Evolutionary conservation across 164 flowering plant species (phyloP).

Genomic region (Umbellularia californica): DNA sequence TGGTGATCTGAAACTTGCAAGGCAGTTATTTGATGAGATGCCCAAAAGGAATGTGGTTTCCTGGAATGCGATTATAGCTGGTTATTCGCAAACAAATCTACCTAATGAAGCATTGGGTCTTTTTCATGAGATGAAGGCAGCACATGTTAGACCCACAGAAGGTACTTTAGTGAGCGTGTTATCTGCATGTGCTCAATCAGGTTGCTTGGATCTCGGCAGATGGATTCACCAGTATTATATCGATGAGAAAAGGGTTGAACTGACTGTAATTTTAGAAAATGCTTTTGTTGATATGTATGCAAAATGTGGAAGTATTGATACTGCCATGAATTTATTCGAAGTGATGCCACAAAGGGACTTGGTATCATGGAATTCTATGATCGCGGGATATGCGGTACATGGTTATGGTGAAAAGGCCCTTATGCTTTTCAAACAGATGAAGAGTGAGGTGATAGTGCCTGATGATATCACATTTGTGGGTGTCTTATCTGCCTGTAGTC

Average conservation of each 20-base stretch:
- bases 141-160: slow-evolving; percentile 42
- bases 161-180: slow-evolving; percentile 58
- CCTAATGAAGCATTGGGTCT: slow-evolving; percentile 52
- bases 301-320: slow-evolving; percentile 48
- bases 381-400: slow-evolving; percentile 41
- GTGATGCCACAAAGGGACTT: slow-evolving; percentile 33
- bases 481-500: slow-evolving; percentile 52
- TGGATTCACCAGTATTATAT: slow-evolving; percentile 45
- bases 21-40: slow-evolving; percentile 48
- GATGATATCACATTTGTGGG: slow-evolving; percentile 50
- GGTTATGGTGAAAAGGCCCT: slow-evolving; percentile 41
- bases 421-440: slow-evolving; percentile 35
- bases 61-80: slow-evolving; percentile 75
- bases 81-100: slow-evolving; percentile 56
- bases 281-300: slow-evolving; percentile 58
- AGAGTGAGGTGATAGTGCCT: slow-evolving; percentile 21
- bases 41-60: slow-evolving; percentile 60
- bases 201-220: slow-evolving; percentile 50
- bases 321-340: slow-evolving; percentile 29
- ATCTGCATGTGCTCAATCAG: slow-evolving; percentile 61
- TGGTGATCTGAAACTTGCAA: slow-evolving; percentile 48
- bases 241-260: slow-evolving; percentile 21
- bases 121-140: slow-evolving; percentile 47
- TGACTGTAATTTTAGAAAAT: slow-evolving; percentile 35
- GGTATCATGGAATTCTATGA: slow-evolving; percentile 58